These are phyloP conservation scores for Hypoxylon subgilvum DNA, from an alignment of 495 filamentous ascomycete genomes.

Conservation along the genomic window DNA sequence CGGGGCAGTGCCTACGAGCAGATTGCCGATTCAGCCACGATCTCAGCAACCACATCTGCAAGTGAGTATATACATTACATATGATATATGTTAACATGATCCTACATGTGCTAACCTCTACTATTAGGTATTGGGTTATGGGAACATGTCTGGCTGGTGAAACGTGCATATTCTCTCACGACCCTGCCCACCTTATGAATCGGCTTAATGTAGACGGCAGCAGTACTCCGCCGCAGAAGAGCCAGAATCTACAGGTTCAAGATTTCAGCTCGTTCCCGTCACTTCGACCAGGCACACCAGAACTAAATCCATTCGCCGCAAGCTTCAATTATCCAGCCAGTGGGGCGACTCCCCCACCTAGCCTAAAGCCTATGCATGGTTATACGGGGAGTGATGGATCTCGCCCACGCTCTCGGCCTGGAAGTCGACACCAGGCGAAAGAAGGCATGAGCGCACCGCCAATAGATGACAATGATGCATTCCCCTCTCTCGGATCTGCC, in stretches of 20 bases:
- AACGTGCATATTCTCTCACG: constrained; percentile 96
- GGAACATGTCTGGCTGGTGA: constrained; percentile 95
- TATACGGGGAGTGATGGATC: constrained; percentile 62
- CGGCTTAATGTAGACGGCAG: constrained; percentile 68
- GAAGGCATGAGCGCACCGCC: constrained; percentile 71
- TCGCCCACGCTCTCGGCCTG: constrained; percentile 80
- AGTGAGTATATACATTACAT: too few relatives aligned
- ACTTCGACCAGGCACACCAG: constrained; percentile 66
- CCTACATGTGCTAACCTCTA: constrained; percentile 34
- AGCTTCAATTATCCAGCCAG: constrained; percentile 57
- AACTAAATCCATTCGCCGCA: constrained; percentile 64
- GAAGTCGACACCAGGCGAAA: constrained; percentile 80
- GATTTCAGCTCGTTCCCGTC: constrained; percentile 92
- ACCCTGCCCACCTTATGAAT: constrained; percentile 80
- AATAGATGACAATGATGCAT: constrained; percentile 93
- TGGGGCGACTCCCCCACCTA: constrained; percentile 65
- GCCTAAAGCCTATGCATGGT: constrained; percentile 59
- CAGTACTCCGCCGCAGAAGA: constrained; percentile 63
- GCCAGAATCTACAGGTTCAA: constrained; percentile 75
- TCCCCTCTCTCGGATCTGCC: constrained; percentile 87
- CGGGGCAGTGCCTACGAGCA: constrained; percentile 87
- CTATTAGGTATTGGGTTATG: constrained; percentile 86
- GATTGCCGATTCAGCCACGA: constrained; percentile 99
- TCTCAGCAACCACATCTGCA: constrained; percentile 94
- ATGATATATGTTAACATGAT: not conserved